Evolutionary conservation across 2,329 filamentous ascomycete species (phyloP).

Genomic region (Colletotrichum siamense): DNA sequence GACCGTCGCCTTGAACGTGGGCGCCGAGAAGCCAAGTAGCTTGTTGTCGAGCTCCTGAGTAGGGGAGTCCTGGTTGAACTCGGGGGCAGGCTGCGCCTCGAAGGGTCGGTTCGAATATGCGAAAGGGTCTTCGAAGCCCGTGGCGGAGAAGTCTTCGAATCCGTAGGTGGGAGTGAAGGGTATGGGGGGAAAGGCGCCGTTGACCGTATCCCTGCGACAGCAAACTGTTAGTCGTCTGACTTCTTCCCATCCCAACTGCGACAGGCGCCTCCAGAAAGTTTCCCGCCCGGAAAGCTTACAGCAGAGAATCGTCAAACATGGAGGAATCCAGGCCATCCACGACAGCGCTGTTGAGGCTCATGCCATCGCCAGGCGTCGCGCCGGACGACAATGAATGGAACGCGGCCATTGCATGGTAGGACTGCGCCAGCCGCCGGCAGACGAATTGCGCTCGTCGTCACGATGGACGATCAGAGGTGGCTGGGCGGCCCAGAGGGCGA

Average conservation of each 20-base stretch:
- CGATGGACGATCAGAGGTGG: neutral
- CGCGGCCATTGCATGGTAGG: conserved; percentile 60
- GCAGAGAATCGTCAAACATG: conserved; percentile 60
- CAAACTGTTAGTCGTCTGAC: conserved; percentile 2
- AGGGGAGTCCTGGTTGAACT: conserved; percentile 53
- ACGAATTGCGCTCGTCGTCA: conserved; percentile 4
- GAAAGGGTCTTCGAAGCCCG: conserved; percentile 71
- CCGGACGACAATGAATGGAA: conserved; percentile 60
- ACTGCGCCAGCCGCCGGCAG: conserved; percentile 26
- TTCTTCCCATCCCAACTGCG: conserved; percentile 10
- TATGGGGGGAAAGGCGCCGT: conserved; percentile 44
- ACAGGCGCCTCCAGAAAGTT: neutral
- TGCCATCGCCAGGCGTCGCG: conserved; percentile 48
- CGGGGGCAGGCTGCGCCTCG: conserved; percentile 47
- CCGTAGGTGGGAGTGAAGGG: conserved; percentile 67
- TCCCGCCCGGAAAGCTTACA: conserved; percentile 45
- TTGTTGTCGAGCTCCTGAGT: conserved; percentile 70
- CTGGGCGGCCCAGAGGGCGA: neutral
- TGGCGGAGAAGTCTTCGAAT: conserved; percentile 61
- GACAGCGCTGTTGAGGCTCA: conserved; percentile 49
- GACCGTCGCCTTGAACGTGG: conserved; percentile 64
- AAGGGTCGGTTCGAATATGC: conserved; percentile 59
- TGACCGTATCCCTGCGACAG: conserved; percentile 45
- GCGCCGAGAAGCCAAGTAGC: conserved; percentile 75
- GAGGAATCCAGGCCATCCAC: conserved; percentile 59